A percentile compares a stretch with the other conserved stretches of the same genome.
Evolutionary conservation across 2,329 filamentous ascomycete species (phyloP).

Genomic region (Tolypocladium sp.): DNA sequence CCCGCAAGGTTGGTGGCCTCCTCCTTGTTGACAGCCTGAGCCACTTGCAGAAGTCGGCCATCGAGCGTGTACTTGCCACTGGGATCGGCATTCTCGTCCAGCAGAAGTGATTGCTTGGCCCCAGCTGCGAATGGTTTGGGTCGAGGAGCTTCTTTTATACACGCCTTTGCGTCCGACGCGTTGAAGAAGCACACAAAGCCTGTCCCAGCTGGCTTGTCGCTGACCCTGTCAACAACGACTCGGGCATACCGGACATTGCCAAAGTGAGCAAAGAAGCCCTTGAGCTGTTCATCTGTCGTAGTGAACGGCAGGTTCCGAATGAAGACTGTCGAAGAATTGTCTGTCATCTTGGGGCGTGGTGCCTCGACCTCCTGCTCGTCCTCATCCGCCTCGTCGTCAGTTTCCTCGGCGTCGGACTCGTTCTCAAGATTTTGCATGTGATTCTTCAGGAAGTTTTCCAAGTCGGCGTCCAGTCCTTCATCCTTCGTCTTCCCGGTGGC

Average conservation of each 20-base stretch:
- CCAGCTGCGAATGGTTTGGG: slow-evolving; percentile 34
- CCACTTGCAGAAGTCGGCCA: slow-evolving; percentile 75
- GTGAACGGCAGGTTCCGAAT: slow-evolving; percentile 92
- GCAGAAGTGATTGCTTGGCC: slow-evolving; percentile 71
- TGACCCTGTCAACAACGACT: slow-evolving; percentile 78
- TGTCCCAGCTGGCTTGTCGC: slow-evolving; percentile 81
- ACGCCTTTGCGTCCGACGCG: slow-evolving; percentile 63
- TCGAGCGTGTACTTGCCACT: slow-evolving; percentile 84
- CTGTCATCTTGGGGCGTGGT: slow-evolving; percentile 30
- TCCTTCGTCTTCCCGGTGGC: slow-evolving; percentile 26
- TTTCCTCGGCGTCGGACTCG: slow-evolving; percentile 42
- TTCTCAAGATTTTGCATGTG: slow-evolving; percentile 49
- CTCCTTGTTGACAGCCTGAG: slow-evolving; percentile 74
- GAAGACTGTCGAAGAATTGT: slow-evolving; percentile 75
- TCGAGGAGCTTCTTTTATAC: slow-evolving; percentile 66
- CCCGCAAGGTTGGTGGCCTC: slow-evolving; percentile 71
- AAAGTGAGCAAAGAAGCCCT: slow-evolving; percentile 80
- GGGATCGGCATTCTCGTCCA: slow-evolving; percentile 75
- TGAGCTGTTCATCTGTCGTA: slow-evolving; percentile 70
- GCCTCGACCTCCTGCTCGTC: slow-evolving; percentile 29
- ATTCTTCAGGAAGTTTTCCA: slow-evolving; percentile 49
- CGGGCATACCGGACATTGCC: slow-evolving; percentile 84
- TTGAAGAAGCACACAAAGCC: slow-evolving; percentile 92
- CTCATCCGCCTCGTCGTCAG: slow-evolving; percentile 29
- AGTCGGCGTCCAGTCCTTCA: slow-evolving; percentile 31